Base-by-base conservation (phyloP, 2,329 filamentous ascomycete genomes). In the Phoma sp. region DNA sequence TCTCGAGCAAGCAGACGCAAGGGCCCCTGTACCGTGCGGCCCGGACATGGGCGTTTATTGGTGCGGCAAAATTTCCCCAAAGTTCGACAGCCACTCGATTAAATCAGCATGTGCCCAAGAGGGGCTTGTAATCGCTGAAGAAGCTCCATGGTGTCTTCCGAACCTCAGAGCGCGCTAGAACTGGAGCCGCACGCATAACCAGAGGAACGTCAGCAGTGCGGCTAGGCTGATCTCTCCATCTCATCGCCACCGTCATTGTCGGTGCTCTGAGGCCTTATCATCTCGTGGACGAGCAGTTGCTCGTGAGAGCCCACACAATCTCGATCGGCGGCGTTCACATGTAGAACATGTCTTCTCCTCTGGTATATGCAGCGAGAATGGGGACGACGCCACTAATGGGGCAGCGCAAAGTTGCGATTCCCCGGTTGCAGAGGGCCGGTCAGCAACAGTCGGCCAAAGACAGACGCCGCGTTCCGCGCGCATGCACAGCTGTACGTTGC, bases 351-450 rank as follows among this genome's bases (percentile, higher is more conserved):
- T 54, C 52, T 53, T 62, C 61, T 8, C 52, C 53, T 17, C 37
- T 45, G 15, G 46, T 43, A 31, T 47, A 61, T 43, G 39, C 27
- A 21, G 27, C 56, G 9, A 56, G 39, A 13, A 44, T 60, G 39
- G 52, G 51, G 37, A 47, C 47, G 27, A 55, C 51, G 32, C 50
- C 56, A 9, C 49, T 31, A 31, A 31, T 57, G 27, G 51, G 38
- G 9, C 59, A 62, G 48, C 55, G 59, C 4, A 73, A 73, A 52
- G 62, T 74, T 15, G 68, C 70, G 2, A 74, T 74, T 39, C 71
- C 71, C 46, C 70, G 70, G 36, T 57, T 74, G 36, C 69, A 62
- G 35, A 61, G 61, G 39, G 41, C 54, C 12, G 55, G 45, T 32
- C 60, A 50, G 27, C 51, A 44, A 31, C 55, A 56, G 31, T 41